A percentile compares a stretch with the other conserved stretches of the same genome.
Conservation (phyloP, 371 early-diverging fungal genomes). For the Mycotypha africana region DNA sequence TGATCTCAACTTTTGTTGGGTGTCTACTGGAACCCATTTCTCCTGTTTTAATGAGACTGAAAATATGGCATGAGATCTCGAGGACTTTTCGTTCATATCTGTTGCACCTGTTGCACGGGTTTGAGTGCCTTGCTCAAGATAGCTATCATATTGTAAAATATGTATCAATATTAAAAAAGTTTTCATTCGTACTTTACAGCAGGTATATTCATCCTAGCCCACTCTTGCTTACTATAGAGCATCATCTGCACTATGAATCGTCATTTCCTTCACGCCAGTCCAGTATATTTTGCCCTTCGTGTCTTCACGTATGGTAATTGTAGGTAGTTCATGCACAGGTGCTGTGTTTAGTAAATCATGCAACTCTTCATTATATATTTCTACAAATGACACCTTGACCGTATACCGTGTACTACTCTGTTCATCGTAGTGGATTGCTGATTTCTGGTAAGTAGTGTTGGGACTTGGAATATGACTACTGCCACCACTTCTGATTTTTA, state of each 20-base stretch:
- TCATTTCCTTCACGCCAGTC: constrained; percentile 83
- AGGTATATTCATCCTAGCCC: too few relatives aligned
- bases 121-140: constrained; percentile 73
- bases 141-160: too few relatives aligned
- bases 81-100: constrained; percentile 95
- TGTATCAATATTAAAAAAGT: too few relatives aligned
- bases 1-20: too few relatives aligned
- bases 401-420: constrained; percentile 39
- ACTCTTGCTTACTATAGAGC: constrained; percentile 72
- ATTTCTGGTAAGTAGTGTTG: constrained; percentile 1
- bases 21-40: constrained; percentile 36
- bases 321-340: constrained; percentile 52
- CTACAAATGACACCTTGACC: constrained; percentile 73
- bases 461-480: constrained; percentile 7
- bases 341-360: constrained; percentile 71
- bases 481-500: constrained; percentile 1
- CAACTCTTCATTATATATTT: constrained; percentile 97
- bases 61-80: constrained; percentile 98
- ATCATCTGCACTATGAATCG: constrained; percentile 71
- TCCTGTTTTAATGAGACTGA: constrained; percentile 83
- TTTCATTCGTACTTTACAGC: neutral
- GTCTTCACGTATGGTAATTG: constrained; percentile 89
- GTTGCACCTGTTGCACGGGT: constrained; percentile 92
- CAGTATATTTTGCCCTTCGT: constrained; percentile 85
- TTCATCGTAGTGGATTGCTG: constrained; percentile 10